A percentile compares a stretch with the other conserved stretches of the same genome.
These are phyloP conservation scores for Carallia pectinifolia DNA, from an alignment of 345 rosid species.

Conservation along the genomic window DNA sequence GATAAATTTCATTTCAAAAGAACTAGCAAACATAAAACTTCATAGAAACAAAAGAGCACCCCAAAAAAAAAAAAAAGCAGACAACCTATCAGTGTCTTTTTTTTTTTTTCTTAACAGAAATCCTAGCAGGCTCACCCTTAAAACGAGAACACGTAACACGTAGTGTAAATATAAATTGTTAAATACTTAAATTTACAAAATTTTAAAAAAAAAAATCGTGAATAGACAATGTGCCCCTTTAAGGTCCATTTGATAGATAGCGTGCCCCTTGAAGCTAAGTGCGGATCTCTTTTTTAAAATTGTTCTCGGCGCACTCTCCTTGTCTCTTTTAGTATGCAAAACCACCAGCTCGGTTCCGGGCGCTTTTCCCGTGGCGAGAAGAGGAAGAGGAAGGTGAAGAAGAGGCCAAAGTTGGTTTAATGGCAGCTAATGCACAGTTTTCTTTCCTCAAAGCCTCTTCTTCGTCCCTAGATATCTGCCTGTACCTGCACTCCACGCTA, in stretches of 20 bases:
- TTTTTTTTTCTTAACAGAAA: background rate
- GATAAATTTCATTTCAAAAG: constrained; percentile 30
- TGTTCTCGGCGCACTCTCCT: background rate
- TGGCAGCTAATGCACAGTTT: constrained; percentile 46
- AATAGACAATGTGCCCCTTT: too few species aligned
- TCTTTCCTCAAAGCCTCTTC: constrained; percentile 51
- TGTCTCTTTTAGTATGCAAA: constrained; percentile 44
- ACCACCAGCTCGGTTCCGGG: constrained; percentile 59
- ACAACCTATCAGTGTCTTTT: background rate
- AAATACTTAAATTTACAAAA: too few species aligned
- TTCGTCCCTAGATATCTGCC: constrained; percentile 80
- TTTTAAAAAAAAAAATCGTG: too few species aligned
- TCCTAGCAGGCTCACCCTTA: too few species aligned
- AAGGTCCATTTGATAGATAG: too few species aligned
- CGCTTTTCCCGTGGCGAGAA: constrained; percentile 42
- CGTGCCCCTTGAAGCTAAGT: too few species aligned
- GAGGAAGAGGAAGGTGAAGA: constrained; percentile 31
- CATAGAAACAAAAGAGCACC: constrained; percentile 2
- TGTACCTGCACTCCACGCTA: constrained; percentile 89
- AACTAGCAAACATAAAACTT: constrained; percentile 29
- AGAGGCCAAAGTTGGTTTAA: constrained; percentile 21
- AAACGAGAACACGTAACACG: too few species aligned
- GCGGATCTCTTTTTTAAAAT: too few species aligned
- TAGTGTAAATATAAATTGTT: too few species aligned
- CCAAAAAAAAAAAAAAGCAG: background rate